Conservation (phyloP, 305 asterid genomes). For the Fraxinus platypoda region DNA sequence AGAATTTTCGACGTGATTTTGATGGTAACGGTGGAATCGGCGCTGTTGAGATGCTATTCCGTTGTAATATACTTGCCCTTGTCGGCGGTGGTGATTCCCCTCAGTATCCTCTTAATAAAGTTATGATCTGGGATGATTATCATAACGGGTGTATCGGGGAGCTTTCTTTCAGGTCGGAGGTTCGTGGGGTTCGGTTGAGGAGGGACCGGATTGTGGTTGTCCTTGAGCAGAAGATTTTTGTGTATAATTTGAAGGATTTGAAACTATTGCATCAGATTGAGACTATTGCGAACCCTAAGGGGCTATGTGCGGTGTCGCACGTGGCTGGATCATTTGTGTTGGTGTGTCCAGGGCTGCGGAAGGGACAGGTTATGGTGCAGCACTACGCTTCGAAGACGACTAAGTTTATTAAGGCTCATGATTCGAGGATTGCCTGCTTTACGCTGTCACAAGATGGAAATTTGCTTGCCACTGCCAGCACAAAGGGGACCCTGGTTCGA, state of each 20-base stretch:
- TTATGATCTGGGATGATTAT: conserved; percentile 95
- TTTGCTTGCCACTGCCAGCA: conserved; percentile 85
- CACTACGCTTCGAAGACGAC: conserved; percentile 72
- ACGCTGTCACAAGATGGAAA: conserved; percentile 79
- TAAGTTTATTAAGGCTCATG: conserved; percentile 81
- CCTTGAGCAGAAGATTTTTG: conserved; percentile 78
- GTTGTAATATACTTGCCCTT: conserved; percentile 75
- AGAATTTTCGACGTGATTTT: conserved; percentile 77
- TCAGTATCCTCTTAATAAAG: conserved; percentile 74
- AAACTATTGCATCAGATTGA: conserved; percentile 83
- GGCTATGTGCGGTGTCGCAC: conserved; percentile 80
- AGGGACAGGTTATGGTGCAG: conserved; percentile 91
- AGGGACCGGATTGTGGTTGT: conserved; percentile 72
- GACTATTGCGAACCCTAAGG: conserved; percentile 81
- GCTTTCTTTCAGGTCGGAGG: conserved; percentile 74
- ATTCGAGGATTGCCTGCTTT: conserved; percentile 74
- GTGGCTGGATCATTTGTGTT: conserved; percentile 61
- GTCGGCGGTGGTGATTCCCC: conserved; percentile 85
- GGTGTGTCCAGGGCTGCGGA: conserved; percentile 83
- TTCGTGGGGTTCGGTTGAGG: conserved; percentile 75
- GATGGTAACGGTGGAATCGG: conserved; percentile 66
- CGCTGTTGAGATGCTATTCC: conserved; percentile 80
- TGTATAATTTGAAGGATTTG: conserved; percentile 78
- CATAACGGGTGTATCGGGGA: conserved; percentile 76
- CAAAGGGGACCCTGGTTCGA: conserved; percentile 80